phyloP scores from a whole-genome alignment of 2,329 filamentous ascomycete genomes.

The Neospermospora avenae region DNA sequence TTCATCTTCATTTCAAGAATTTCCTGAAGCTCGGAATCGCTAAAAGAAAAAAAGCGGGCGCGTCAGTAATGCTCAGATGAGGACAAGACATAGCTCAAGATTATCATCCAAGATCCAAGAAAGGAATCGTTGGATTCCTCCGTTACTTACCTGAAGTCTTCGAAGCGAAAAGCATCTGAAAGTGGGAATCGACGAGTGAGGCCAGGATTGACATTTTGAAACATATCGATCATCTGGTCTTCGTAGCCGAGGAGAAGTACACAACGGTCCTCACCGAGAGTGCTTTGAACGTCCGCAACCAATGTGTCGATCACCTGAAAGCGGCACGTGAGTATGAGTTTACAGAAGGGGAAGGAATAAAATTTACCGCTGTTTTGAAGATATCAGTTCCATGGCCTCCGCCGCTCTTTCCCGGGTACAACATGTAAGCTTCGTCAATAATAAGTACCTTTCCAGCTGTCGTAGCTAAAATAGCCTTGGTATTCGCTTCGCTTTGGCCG shows the following conservation, averaged over 20 bases:
- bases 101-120: too few species aligned
- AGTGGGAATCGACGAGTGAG: constrained; percentile 64
- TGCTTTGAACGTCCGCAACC: constrained; percentile 70
- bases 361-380: constrained; percentile 4
- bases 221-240: constrained; percentile 67
- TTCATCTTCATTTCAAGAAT: constrained; percentile 65
- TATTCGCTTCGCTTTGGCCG: constrained; percentile 67
- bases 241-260: constrained; percentile 70
- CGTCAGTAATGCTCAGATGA: too few species aligned
- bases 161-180: constrained; percentile 61
- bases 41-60: constrained; percentile 19
- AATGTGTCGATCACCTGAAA: constrained; percentile 63
- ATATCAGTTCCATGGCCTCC: constrained; percentile 4
- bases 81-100: too few species aligned
- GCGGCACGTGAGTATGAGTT: not conserved
- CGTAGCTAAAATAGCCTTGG: constrained; percentile 63
- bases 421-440: constrained; percentile 76
- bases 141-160: constrained; percentile 51
- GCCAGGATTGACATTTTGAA: constrained; percentile 71
- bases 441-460: constrained; percentile 72
- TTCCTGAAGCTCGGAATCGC: constrained; percentile 49
- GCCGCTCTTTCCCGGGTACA: constrained; percentile 41
- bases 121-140: too few species aligned
- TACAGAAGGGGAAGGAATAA: not conserved
- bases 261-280: constrained; percentile 67